Base-by-base conservation (phyloP, 2,329 filamentous ascomycete species). In the Beauveria varroae region DNA sequence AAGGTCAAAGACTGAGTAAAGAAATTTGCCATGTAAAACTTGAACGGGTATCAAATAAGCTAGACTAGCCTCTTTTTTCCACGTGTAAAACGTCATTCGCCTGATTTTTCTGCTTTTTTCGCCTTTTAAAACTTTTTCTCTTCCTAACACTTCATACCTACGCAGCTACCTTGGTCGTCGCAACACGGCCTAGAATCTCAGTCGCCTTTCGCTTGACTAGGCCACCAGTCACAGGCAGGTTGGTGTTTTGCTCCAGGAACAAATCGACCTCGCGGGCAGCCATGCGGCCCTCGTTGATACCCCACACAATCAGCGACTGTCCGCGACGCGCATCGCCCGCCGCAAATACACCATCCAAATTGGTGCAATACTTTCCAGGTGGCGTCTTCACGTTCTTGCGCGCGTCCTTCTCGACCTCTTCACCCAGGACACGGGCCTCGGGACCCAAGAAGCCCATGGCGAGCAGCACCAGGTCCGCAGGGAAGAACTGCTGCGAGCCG, bases 401-500 rank as follows among this genome's bases (percentile, higher is more conserved):
- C 57, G 85, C 83, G 72, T 98, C 93, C 75, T 92, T 92, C 78
- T 97, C 93, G 65, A 98, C 88, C 46, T 89, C 84, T n/a, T 91
- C 87, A 56, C 90, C 91, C 46, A 97, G 83, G 44, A 96, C 86
- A 66, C 91, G 89, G 67, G 90, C 90, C 78, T 98, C 93, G 7
- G 93, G 93, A 10, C 93, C 93, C 65, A 97, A 78, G 88, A 98
- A 98, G 72, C 93, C 93, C 93, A 98, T 97, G 57, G 93, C 96
- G 54, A 98, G 81, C 50, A 97, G 85, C 50, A 98, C 93, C 46
- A 98, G 85, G 71, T 98, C 93, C 30, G 93, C 93, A 43, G 91
- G 91, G 88, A 97, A 97, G 83, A 96, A 96, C 73, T 97, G 87
- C 79, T 96, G 90, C 64, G 89, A 93, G 43, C 90, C 92, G 67